Conservation (phyloP, 805 yeast species). For the Candida silvicultrix region DNA sequence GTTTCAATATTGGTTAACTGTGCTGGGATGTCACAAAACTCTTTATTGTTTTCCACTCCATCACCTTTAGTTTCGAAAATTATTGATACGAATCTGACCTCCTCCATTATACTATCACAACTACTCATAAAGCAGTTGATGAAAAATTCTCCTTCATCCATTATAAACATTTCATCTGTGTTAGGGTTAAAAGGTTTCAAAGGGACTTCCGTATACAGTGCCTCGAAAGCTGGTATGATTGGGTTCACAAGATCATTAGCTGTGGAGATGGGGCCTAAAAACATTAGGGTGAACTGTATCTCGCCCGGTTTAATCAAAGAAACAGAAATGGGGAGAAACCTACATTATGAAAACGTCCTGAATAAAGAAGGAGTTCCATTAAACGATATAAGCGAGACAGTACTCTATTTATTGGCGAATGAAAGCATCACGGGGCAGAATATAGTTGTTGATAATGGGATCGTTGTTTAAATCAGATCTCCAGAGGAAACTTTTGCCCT, state of each 20-base stretch:
- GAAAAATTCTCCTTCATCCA: conserved; percentile 26
- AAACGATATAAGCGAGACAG: conserved; percentile 19
- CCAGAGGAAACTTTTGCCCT: conserved; percentile 5
- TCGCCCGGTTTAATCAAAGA: conserved; percentile 62
- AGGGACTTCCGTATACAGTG: conserved; percentile 64
- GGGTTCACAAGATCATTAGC: conserved; percentile 59
- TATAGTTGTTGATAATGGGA: conserved; percentile 25
- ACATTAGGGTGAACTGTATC: conserved; percentile 57
- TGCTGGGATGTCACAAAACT: conserved; percentile 60
- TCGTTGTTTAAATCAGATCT: conserved; percentile 3
- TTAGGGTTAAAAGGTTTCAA: conserved; percentile 40
- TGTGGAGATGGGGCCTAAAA: conserved; percentile 44
- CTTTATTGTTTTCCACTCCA: conserved; percentile 39
- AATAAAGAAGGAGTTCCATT: conserved; percentile 11
- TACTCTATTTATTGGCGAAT: conserved; percentile 16
- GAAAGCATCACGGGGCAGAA: conserved; percentile 25
- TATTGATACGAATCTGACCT: conserved; percentile 48
- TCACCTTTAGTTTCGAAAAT: conserved; percentile 36
- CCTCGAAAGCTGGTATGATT: conserved; percentile 64
- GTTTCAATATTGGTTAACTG: conserved; percentile 26
- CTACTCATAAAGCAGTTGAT: conserved; percentile 47
- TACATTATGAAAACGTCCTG: conserved; percentile 14
- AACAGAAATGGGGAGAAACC: conserved; percentile 48
- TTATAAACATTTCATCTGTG: conserved; percentile 64
- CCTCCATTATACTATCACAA: conserved; percentile 57